These are phyloP conservation scores for Takashimella koratensis DNA, from an alignment of 1,284 basidiomycete species.

Conservation along the genomic window DNA sequence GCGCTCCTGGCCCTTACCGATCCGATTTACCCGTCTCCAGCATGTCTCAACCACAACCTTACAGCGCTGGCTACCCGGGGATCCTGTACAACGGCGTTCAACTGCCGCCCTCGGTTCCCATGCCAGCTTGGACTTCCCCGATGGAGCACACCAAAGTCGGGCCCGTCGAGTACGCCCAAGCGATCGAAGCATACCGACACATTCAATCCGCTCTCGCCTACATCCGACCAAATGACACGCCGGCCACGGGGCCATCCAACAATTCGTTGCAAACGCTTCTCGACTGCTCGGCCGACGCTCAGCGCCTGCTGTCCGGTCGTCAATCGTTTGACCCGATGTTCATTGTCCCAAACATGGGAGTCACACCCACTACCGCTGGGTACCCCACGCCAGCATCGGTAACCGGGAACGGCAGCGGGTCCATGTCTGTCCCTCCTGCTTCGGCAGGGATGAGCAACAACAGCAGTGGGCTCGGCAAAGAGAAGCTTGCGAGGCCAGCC, in stretches of 20 bases:
- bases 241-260: slow-evolving; percentile 3
- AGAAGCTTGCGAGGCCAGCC: background rate
- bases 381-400: background rate
- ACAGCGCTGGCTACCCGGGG: slow-evolving; percentile 16
- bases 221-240: slow-evolving; percentile 16
- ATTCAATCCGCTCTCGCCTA: slow-evolving; percentile 25
- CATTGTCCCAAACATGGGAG: background rate
- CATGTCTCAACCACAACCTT: slow-evolving; percentile 11
- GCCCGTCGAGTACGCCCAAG: slow-evolving; percentile 31
- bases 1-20: background rate
- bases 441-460: background rate
- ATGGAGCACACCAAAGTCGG: slow-evolving; percentile 9
- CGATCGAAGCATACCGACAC: slow-evolving; percentile 23
- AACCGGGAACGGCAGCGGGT: slow-evolving; percentile 2
- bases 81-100: slow-evolving; percentile 4
- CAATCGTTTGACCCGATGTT: background rate
- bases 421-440: background rate
- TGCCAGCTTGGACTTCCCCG: background rate
- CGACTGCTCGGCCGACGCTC: slow-evolving; percentile 24
- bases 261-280: slow-evolving; percentile 28
- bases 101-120: background rate
- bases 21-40: background rate
- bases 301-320: slow-evolving; percentile 23
- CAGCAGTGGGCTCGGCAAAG: background rate
- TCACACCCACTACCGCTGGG: slow-evolving; percentile 1